These are phyloP conservation scores for Creolimax fragrantissima DNA, from an alignment of 78 protist genomes.

Conservation along the genomic window DNA sequence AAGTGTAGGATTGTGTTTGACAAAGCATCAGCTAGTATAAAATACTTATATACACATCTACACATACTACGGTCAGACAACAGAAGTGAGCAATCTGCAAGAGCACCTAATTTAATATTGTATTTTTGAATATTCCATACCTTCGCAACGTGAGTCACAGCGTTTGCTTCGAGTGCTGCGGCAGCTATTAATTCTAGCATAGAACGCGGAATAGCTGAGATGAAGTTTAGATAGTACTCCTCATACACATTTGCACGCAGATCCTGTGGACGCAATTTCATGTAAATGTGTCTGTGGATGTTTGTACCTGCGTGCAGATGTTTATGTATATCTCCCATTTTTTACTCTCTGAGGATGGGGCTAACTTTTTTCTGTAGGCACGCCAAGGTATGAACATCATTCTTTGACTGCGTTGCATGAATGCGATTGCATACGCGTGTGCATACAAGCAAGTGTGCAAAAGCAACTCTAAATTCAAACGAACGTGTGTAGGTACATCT, in stretches of 20 bases:
- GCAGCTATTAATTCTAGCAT: constrained; percentile 68
- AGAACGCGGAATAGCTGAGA: constrained; percentile 46
- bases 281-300: not conserved
- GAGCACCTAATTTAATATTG: too few relatives aligned
- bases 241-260: constrained; percentile 56
- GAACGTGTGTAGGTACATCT: not conserved
- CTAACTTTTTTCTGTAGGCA: not conserved
- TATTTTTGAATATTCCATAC: too few relatives aligned
- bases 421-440: not conserved
- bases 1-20: not conserved
- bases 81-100: too few relatives aligned
- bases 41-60: too few relatives aligned
- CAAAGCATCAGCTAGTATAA: not conserved
- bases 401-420: not conserved
- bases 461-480: not conserved
- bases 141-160: constrained; percentile 23
- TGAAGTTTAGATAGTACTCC: constrained; percentile 62
- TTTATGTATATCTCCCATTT: not conserved
- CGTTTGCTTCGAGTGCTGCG: constrained; percentile 43
- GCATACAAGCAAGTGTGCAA: not conserved
- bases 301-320: not conserved
- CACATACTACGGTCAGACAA: too few relatives aligned
- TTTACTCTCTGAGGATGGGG: not conserved
- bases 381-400: not conserved
- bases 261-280: not conserved